Conservation (phyloP, 345 rosid genomes). For the Abelmoschus esculentus region DNA sequence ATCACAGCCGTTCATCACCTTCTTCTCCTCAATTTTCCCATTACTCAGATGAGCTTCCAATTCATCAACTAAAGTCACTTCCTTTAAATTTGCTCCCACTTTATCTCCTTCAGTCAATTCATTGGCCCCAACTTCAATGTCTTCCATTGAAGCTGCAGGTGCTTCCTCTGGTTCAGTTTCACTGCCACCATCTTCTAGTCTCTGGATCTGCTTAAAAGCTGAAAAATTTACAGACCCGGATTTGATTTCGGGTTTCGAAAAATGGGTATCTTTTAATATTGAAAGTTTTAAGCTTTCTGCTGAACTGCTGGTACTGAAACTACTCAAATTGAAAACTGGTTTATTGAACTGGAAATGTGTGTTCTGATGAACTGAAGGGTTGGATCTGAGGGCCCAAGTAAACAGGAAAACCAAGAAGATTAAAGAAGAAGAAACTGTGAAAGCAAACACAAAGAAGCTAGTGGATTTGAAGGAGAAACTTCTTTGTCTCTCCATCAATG, state of each 20-base stretch:
- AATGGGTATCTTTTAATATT: slow-evolving; percentile 18
- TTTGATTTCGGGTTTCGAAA: slow-evolving; percentile 22
- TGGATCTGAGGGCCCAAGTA: slow-evolving; percentile 42
- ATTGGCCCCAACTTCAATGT: slow-evolving; percentile 15
- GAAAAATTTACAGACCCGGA: slow-evolving; percentile 35
- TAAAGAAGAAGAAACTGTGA: slow-evolving; percentile 48
- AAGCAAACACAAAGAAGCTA: slow-evolving; percentile 40
- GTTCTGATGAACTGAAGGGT: slow-evolving; percentile 36
- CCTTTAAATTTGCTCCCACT: neutral
- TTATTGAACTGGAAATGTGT: slow-evolving; percentile 31
- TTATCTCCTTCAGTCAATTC: neutral
- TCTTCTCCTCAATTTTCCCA: slow-evolving; percentile 12
- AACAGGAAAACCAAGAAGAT: slow-evolving; percentile 49
- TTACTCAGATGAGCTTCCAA: neutral
- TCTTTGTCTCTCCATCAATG: slow-evolving; percentile 67
- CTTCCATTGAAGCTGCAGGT: slow-evolving; percentile 17
- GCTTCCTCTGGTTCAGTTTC: slow-evolving; percentile 11
- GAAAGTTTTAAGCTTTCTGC: slow-evolving; percentile 18
- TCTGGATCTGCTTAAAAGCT: slow-evolving; percentile 4
- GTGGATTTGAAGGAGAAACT: slow-evolving; percentile 70
- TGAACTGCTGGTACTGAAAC: slow-evolving; percentile 24
- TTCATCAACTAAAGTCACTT: slow-evolving; percentile 8
- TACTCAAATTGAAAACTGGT: slow-evolving; percentile 18
- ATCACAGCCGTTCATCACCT: slow-evolving; percentile 43
- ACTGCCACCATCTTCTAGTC: slow-evolving; percentile 5